Percentiles rank a stretch among this genome's conserved stretches.
phyloP scores from a whole-genome alignment of 2,329 filamentous ascomycete species.

The Diaporthe nobilis region DNA sequence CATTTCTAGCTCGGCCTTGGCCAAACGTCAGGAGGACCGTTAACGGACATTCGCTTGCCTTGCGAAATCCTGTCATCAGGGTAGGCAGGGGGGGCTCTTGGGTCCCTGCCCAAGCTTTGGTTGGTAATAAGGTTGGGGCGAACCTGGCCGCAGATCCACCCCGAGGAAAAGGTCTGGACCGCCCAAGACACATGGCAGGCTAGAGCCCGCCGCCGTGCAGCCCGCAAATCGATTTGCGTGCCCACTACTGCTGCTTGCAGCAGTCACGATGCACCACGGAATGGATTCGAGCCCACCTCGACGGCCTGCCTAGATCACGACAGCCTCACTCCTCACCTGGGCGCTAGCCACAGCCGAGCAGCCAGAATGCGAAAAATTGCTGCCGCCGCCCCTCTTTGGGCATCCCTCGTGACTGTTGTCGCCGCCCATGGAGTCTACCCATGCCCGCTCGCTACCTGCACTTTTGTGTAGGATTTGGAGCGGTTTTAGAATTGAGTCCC shows the following conservation, averaged over 20 bases:
- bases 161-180: constrained; percentile 9
- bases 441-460: constrained; percentile 4
- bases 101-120: background rate
- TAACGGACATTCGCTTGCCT: constrained; percentile 11
- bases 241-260: constrained; percentile 1
- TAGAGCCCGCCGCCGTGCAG: background rate
- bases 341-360: constrained; percentile 19
- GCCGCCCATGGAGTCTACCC: background rate
- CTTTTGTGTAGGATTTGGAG: background rate
- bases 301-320: constrained; percentile 12
- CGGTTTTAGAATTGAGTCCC: background rate
- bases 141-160: constrained; percentile 32
- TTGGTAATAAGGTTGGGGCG: constrained; percentile 34
- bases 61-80: constrained; percentile 7
- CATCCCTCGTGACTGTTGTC: background rate
- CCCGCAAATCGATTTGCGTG: background rate
- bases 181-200: constrained; percentile 20
- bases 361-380: constrained; percentile 4
- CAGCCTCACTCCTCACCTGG: background rate
- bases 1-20: constrained; percentile 8
- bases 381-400: constrained; percentile 29
- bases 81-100: background rate
- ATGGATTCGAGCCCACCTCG: constrained; percentile 7
- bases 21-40: constrained; percentile 25
- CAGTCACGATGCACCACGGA: background rate